Evolutionary conservation across 306 rosid species (phyloP), one percentile per base, ranked within the genome.

Genomic region (Casuarina equisetifolia): DNA sequence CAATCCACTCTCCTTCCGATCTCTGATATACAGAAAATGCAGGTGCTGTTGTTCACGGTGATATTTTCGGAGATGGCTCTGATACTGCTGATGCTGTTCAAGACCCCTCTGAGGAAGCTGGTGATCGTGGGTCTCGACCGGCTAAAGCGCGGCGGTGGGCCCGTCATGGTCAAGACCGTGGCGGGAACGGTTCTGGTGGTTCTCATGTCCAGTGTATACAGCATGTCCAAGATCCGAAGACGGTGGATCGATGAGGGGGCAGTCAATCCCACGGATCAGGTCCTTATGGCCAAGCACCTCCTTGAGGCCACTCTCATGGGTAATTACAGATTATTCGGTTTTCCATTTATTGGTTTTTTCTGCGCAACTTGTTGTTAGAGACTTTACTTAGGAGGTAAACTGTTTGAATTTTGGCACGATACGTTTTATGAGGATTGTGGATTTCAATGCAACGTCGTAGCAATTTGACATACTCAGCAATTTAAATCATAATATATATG

Each of bases 281-380:
- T 95, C 83, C 98, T 95, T 72, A 81, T 95, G 97, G 90, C 89
- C 74, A 89, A 85, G 59, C 93, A 87, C 63, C 91, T 91, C 67
- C 97, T 95, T 12, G 97, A 95, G 85, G 89, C 94, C 66, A 95
- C 99, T 52, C 93, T 92, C 19, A 85, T 92, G 97, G 99, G 99
- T 95, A 85, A 77, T 15, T 19, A 2, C 9, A 6, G 35, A 38
- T 35, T 42, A 4, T 36, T 73, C 1, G 25, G 2, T 3, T 19
- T 62, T 67, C 72, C 4, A 10, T 40, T 45, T 57, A 15, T 63
- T 6, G 5, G 35, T 32, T 48, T 48, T 48, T 9, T 9, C 12
- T 8, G 51, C 51, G 2, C 51, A 48, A 9, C 11, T 8, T 48
- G 2, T 10, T 9, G 11, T 9, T 48, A 48, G 2, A 9, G 11